These are phyloP conservation scores for Fistulinella prunicolor DNA, from an alignment of 768 basidiomycete genomes.

Conservation along the genomic window DNA sequence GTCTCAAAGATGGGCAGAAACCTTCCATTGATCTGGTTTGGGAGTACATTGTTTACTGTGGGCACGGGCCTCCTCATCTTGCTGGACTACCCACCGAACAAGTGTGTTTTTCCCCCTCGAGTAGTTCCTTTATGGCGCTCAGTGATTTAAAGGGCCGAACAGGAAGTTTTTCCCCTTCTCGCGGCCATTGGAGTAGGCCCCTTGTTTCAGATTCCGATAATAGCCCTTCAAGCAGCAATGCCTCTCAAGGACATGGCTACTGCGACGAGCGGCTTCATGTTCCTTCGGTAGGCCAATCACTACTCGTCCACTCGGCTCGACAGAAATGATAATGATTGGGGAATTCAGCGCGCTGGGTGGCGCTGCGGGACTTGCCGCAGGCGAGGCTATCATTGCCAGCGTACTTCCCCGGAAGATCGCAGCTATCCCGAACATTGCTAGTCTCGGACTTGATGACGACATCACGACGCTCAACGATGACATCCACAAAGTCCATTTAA, in stretches of 20 bases:
- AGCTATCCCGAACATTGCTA: constrained; percentile 29
- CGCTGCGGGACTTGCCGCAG: constrained; percentile 67
- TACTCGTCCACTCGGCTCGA: neutral
- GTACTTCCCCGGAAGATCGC: constrained; percentile 39
- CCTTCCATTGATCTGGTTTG: constrained; percentile 60
- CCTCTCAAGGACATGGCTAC: constrained; percentile 84
- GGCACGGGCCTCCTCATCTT: constrained; percentile 73
- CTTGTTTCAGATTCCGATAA: constrained; percentile 65
- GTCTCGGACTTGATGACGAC: constrained; percentile 32
- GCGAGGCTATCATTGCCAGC: constrained; percentile 65
- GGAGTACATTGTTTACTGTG: constrained; percentile 55
- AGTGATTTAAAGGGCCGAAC: constrained; percentile 44
- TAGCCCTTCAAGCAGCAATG: constrained; percentile 84
- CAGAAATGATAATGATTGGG: no score
- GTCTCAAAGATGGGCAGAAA: constrained; percentile 57
- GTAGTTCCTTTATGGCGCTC: neutral
- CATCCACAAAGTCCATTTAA: constrained; percentile 39
- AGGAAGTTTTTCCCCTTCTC: constrained; percentile 64
- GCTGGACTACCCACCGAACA: constrained; percentile 55
- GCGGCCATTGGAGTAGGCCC: constrained; percentile 61
- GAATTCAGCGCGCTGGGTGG: constrained; percentile 59
- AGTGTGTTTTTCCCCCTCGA: constrained; percentile 27
- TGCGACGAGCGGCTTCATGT: constrained; percentile 66
- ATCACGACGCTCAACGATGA: constrained; percentile 43
- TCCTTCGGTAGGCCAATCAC: constrained; percentile 49